Conservation (phyloP, 2,329 filamentous ascomycete species). For the Fusarium sp. region DNA sequence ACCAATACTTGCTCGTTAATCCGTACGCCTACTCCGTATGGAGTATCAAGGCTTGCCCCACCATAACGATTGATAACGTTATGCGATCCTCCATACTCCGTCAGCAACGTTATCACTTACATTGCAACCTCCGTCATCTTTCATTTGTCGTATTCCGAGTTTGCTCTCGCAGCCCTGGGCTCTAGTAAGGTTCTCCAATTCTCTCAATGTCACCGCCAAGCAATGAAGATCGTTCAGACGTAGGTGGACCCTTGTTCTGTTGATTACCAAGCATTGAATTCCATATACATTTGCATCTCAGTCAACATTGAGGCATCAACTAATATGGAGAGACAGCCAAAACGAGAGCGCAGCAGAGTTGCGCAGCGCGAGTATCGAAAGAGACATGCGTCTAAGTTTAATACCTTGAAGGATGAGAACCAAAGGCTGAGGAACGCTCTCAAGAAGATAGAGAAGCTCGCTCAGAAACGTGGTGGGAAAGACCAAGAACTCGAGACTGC, state of each 20-base stretch:
- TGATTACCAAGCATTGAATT: conserved; percentile 30
- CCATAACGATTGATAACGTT: conserved; percentile 28
- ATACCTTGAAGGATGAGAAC: conserved; percentile 43
- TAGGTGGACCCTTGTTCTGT: conserved; percentile 20
- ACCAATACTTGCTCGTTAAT: not conserved
- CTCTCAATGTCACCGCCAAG: conserved; percentile 31
- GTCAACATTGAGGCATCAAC: not conserved
- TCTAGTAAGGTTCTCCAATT: not conserved
- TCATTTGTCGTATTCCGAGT: not conserved
- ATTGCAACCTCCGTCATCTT: not conserved
- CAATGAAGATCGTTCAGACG: conserved; percentile 20
- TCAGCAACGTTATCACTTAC: conserved; percentile 25
- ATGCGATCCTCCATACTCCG: not conserved
- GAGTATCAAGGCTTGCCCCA: conserved; percentile 6
- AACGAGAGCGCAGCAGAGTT: conserved; percentile 43
- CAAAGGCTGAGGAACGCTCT: conserved; percentile 40
- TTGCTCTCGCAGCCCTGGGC: not conserved
- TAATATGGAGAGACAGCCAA: conserved; percentile 31
- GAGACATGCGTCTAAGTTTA: conserved; percentile 42
- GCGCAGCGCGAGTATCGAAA: conserved; percentile 46
- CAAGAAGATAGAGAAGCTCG: conserved; percentile 30
- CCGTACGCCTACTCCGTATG: not conserved
- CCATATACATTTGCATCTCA: not conserved
- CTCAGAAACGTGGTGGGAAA: conserved; percentile 11
- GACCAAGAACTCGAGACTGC: conserved; percentile 31